phyloP scores from a whole-genome alignment of 78 protist species.

The Dictyostelium firmibasis region DNA sequence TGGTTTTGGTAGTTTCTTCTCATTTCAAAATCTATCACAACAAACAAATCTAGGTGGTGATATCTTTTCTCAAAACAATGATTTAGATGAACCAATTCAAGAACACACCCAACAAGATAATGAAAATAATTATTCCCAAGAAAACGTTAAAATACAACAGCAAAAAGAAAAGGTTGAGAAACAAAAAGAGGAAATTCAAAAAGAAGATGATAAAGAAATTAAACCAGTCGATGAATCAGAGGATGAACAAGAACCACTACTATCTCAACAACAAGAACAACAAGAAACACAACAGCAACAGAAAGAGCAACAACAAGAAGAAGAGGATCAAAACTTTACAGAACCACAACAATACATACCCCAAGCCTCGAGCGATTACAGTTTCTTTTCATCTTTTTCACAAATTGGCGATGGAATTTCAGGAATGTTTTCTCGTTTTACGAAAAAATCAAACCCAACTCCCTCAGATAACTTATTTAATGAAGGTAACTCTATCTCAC shows the following conservation, averaged over 20 bases:
- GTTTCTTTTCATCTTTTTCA: not conserved
- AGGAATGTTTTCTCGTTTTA: not conserved
- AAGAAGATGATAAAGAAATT: no score
- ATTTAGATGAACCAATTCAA: not conserved
- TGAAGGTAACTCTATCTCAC: not conserved
- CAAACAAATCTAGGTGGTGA: not conserved
- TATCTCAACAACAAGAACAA: not conserved
- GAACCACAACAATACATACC: not conserved
- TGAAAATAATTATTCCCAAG: not conserved
- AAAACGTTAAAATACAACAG: not conserved
- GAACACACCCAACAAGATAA: not conserved
- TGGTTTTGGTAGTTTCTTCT: slow-evolving; percentile 12
- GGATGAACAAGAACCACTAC: not conserved
- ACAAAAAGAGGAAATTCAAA: not conserved
- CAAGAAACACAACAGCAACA: not conserved
- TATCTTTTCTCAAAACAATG: not conserved
- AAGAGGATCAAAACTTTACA: not conserved
- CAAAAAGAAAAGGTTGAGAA: not conserved
- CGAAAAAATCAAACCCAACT: not conserved
- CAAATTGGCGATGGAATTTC: not conserved
- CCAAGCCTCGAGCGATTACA: not conserved
- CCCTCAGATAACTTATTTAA: not conserved
- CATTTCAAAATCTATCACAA: slow-evolving; percentile 1
- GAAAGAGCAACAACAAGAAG: not conserved
- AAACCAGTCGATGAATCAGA: no score